A percentile compares a stretch with the other conserved stretches of the same genome.
Evolutionary conservation across 176 grass and related monocot genomes (phyloP).

Genomic region (Pontederia paniculata): DNA sequence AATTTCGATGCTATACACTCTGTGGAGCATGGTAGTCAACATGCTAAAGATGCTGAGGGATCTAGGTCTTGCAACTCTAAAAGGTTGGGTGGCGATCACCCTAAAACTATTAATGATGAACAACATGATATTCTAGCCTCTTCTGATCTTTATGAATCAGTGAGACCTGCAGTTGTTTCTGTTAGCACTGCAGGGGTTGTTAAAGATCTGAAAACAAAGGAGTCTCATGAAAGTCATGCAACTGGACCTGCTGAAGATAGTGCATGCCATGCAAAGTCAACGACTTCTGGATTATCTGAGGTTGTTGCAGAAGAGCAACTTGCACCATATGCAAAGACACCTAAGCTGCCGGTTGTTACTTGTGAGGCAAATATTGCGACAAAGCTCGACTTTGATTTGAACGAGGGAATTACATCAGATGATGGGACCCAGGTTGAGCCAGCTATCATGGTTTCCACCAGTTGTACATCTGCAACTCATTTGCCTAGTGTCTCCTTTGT

Average conservation of each 20-base stretch:
- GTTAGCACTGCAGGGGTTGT: conserved; percentile 11
- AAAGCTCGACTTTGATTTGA: conserved; percentile 82
- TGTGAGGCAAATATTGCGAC: conserved; percentile 27
- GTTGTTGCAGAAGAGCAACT: conserved; percentile 22
- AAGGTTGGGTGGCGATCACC: conserved; percentile 12
- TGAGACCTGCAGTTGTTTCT: conserved; percentile 7
- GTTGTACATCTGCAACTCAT: conserved; percentile 26
- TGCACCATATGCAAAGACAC: conserved; percentile 32
- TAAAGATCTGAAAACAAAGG: conserved; percentile 28
- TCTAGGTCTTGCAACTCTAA: not conserved
- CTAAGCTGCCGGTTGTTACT: conserved; percentile 27
- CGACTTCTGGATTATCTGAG: conserved; percentile 24
- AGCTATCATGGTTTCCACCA: conserved; percentile 20
- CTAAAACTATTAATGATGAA: conserved; percentile 21
- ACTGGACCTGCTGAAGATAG: conserved; percentile 32
- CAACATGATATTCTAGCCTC: conserved; percentile 22
- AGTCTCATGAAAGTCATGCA: conserved; percentile 13
- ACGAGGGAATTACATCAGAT: conserved; percentile 60
- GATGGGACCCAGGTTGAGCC: conserved; percentile 42
- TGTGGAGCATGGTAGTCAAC: not conserved
- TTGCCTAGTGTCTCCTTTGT: conserved; percentile 29
- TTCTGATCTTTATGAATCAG: conserved; percentile 22
- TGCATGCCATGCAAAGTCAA: conserved; percentile 21
- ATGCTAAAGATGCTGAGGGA: conserved; percentile 2
- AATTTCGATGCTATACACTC: conserved; percentile 2